Evolutionary conservation across 306 rosid species (phyloP), one percentile per base, ranked within the genome.

Genomic region (Quercus glauca): DNA sequence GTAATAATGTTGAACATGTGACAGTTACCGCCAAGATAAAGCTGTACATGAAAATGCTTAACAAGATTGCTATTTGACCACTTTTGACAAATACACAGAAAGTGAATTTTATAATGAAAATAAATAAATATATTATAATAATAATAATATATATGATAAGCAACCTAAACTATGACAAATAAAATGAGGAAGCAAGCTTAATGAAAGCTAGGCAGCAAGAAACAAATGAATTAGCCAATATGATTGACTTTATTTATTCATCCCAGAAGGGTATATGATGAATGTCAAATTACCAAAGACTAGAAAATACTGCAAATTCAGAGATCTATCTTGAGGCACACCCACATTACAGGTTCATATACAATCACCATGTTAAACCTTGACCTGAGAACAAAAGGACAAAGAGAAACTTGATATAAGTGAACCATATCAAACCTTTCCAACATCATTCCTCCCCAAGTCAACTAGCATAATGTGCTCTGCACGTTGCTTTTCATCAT

Each of bases 381-480:
- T 20, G 28, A 9, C 26, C 28, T 10, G 21, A 45, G 14, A 45
- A 25, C 9, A 25, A 21, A 5, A 9, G 29, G 21, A 58, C 4
- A 7, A 18, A 3, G 64, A 58, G 11, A 58, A n/a, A 21, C 52
- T 8, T 45, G 52, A 43, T 45, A 58, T 20, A 58, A 21, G 14
- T 25, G 37, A 61, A 61, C 28, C 9, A 58, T 14, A 45, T 45
- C 52, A 70, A 57, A 94, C 99, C 99, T 88, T 95, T 78, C 99
- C 99, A 18, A 95, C 99, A 55, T 95, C 98, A 82, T 93, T 95
- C 85, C 99, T 90, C 59, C 99, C 99, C 88, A 93, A 85, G 79
- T 95, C 99, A 79, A 95, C 99, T 17, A 93, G 87, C 99, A 93
- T 95, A 68, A 89, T 89, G 51, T 95, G 99, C 86, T 93, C 99